A percentile compares a stretch with the other conserved stretches of the same genome.
Evolutionary conservation across 2,329 filamentous ascomycete genomes (phyloP).

Genomic region (Monosporascus sp.): DNA sequence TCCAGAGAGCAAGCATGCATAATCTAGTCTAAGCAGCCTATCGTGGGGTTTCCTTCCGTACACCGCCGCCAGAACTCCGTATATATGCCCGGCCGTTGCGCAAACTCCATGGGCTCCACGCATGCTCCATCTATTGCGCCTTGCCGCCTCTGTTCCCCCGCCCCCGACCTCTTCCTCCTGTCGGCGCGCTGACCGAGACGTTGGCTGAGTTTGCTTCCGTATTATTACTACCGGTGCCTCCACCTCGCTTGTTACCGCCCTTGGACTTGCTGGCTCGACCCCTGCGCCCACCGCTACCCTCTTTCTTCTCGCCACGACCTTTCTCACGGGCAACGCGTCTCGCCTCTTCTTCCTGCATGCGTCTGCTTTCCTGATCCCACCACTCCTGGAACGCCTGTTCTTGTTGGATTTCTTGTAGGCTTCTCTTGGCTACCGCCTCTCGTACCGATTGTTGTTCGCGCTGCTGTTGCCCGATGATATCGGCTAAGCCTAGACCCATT

Average conservation of each 20-base stretch:
- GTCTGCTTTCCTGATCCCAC: constrained; percentile 83
- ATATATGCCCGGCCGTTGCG: not conserved
- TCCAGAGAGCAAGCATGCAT: not conserved
- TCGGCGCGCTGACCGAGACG: not conserved
- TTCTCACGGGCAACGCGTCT: constrained; percentile 35
- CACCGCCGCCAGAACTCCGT: constrained; percentile 3
- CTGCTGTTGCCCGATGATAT: constrained; percentile 84
- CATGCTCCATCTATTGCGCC: constrained; percentile 3
- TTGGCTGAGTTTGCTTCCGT: constrained; percentile 7
- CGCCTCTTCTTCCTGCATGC: constrained; percentile 61
- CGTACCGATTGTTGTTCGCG: constrained; percentile 76
- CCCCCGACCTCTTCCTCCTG: constrained; percentile 8
- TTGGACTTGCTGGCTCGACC: constrained; percentile 15
- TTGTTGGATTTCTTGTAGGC: constrained; percentile 88
- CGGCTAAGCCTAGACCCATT: constrained; percentile 70
- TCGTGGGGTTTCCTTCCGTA: not conserved
- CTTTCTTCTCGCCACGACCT: constrained; percentile 34
- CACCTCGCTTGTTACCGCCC: constrained; percentile 8
- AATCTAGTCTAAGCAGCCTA: not conserved
- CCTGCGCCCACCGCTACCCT: constrained; percentile 9
- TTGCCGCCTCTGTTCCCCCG: constrained; percentile 13
- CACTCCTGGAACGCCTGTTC: constrained; percentile 96
- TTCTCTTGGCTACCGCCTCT: constrained; percentile 82
- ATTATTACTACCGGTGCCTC: constrained; percentile 4
- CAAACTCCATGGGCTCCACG: not conserved